Evolutionary conservation across 345 rosid genomes (phyloP).

Genomic region (Kandelia obovata): DNA sequence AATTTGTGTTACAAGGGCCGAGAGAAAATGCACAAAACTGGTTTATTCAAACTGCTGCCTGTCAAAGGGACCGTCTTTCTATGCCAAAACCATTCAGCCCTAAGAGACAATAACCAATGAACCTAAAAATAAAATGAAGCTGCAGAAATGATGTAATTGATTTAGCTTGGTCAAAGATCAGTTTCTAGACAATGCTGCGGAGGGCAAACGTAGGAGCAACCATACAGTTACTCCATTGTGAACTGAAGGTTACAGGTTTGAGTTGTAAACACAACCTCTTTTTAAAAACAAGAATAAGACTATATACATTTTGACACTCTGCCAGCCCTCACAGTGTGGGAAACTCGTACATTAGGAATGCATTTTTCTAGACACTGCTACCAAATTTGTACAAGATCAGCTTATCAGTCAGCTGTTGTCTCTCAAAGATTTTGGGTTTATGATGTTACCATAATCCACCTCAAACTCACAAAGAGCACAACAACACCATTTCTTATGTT

Average conservation of each 20-base stretch:
- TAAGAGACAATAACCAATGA: not conserved
- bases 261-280: too few relatives aligned
- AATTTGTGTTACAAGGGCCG: not conserved
- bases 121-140: not conserved
- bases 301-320: too few relatives aligned
- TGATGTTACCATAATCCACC: not conserved
- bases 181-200: too few relatives aligned
- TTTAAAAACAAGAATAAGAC: too few relatives aligned
- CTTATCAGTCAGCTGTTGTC: not conserved
- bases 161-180: too few relatives aligned
- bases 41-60: not conserved
- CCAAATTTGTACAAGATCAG: not conserved
- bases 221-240: too few relatives aligned
- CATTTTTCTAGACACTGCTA: not conserved
- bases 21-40: not conserved
- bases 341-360: too few relatives aligned
- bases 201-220: too few relatives aligned
- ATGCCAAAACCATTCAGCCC: not conserved
- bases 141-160: not conserved
- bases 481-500: not conserved
- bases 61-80: not conserved
- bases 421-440: not conserved
- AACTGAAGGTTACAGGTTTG: too few relatives aligned
- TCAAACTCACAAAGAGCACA: not conserved
- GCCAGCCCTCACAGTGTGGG: too few relatives aligned